Base-by-base conservation (phyloP, 176 grass and related monocot species). In the Ananas comosus region DNA sequence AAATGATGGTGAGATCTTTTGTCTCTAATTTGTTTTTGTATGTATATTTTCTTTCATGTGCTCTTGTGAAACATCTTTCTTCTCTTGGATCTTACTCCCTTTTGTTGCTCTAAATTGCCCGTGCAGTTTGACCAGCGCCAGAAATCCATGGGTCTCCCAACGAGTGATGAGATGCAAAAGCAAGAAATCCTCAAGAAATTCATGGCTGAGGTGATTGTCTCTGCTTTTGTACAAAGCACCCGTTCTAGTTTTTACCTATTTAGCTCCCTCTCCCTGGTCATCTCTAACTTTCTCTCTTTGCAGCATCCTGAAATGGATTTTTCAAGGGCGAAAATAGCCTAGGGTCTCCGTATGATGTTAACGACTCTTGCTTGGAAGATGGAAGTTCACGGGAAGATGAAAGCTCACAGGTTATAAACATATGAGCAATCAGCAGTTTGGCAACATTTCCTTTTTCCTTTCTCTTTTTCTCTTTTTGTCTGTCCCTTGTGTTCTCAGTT, bases 141-240 rank as follows among this genome's bases (percentile, higher is more conserved):
- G 74, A 99, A 99, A 75, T 81, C 88, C 69, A 99, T 99, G 89
- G 94, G 94, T 76, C 89, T 99, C 51, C 80, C 82, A 52, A 91
- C 89, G 51, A 93, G 89, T 63, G 94, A 99, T 64, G 94, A 99
- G 54, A 93, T 91, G 80, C 81, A 99, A 23, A 99, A 99, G 94
- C 82, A 99, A 75, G 89, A 99, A 50, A 64, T 99, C 21, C 86
- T 99, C 63, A 99, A 99, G 74, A 93, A 99, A 57, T 99, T 99
- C 74, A 99, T 99, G 94, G 63, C 87, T 47, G 28, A 92, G 82
- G 94, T 90, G 71, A 79, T 47, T 68, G 21, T 24, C 27, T 29
- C 29, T 67, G 13, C 13, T 53, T 18, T 11, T 64, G 29, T 19
- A 28, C 24, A 3, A 64, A 3, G 28, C 27, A 9, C 24, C 51